Percentiles rank a stretch among this genome's conserved stretches.
These are phyloP conservation scores for Boletus insuetus DNA, from an alignment of 768 basidiomycete species.

Conservation along the genomic window DNA sequence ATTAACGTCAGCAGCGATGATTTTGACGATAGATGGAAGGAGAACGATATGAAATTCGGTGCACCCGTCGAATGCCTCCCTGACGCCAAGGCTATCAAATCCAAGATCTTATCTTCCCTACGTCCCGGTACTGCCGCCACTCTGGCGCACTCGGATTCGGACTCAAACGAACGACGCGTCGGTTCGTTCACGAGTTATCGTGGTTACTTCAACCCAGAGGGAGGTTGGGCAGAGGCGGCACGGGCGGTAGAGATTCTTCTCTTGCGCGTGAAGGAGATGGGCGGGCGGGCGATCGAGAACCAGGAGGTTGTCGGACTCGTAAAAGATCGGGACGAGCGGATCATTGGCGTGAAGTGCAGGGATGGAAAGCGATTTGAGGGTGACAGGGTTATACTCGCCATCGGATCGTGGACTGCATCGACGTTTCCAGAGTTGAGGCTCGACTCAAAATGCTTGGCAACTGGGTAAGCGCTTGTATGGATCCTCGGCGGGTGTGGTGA, in stretches of 20 bases:
- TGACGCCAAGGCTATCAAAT: slow-evolving; percentile 11
- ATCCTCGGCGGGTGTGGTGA: neutral
- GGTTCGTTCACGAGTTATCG: slow-evolving; percentile 22
- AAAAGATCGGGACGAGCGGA: slow-evolving; percentile 37
- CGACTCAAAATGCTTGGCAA: slow-evolving; percentile 59
- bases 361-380: slow-evolving; percentile 57
- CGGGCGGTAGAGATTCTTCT: slow-evolving; percentile 60
- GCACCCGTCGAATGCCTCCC: slow-evolving; percentile 40
- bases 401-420: slow-evolving; percentile 86
- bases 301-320: slow-evolving; percentile 54
- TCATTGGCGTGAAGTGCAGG: slow-evolving; percentile 58
- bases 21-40: slow-evolving; percentile 54
- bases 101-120: slow-evolving; percentile 19
- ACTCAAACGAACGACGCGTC: slow-evolving; percentile 2
- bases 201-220: slow-evolving; percentile 73
- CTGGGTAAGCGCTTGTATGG: slow-evolving; percentile 57
- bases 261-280: slow-evolving; percentile 51
- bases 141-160: neutral
- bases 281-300: slow-evolving; percentile 57
- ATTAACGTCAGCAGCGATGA: slow-evolving; percentile 22
- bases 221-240: slow-evolving; percentile 83
- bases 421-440: slow-evolving; percentile 61
- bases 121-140: neutral
- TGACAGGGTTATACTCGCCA: slow-evolving; percentile 64
- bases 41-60: slow-evolving; percentile 62